Evolutionary conservation across 169 alveolate genomes (phyloP).

Genomic region (Eimeria praecox): DNA sequence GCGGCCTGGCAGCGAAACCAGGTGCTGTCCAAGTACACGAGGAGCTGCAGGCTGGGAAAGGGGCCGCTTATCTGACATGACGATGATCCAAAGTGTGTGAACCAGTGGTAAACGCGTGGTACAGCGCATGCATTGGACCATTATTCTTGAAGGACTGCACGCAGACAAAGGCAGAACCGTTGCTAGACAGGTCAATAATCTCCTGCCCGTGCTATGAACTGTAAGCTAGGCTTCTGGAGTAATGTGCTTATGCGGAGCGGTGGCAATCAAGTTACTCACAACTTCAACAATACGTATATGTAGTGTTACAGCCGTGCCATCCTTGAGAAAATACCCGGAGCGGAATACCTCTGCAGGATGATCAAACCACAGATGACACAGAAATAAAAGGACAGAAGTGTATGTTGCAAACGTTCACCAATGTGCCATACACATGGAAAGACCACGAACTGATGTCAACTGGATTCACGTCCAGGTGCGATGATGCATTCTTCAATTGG

Average conservation of each 20-base stretch:
- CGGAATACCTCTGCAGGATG: background rate
- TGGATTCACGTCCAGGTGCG: background rate
- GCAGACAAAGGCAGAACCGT: background rate
- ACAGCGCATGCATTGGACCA: background rate
- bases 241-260: background rate
- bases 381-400: background rate
- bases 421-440: background rate
- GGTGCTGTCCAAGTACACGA: background rate
- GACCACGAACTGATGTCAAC: background rate
- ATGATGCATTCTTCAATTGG: background rate
- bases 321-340: background rate
- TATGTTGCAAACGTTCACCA: background rate
- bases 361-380: background rate
- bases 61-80: background rate
- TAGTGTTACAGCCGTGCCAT: background rate
- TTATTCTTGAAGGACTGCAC: background rate
- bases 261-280: background rate
- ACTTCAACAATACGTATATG: background rate
- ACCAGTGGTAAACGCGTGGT: background rate
- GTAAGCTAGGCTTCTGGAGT: background rate
- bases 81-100: background rate
- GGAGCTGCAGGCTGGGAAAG: background rate
- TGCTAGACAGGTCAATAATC: background rate
- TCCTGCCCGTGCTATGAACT: background rate
- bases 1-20: background rate